These are phyloP conservation scores for Phytophthora capsici DNA, from an alignment of 352 stramenopile species.

Conservation along the genomic window DNA sequence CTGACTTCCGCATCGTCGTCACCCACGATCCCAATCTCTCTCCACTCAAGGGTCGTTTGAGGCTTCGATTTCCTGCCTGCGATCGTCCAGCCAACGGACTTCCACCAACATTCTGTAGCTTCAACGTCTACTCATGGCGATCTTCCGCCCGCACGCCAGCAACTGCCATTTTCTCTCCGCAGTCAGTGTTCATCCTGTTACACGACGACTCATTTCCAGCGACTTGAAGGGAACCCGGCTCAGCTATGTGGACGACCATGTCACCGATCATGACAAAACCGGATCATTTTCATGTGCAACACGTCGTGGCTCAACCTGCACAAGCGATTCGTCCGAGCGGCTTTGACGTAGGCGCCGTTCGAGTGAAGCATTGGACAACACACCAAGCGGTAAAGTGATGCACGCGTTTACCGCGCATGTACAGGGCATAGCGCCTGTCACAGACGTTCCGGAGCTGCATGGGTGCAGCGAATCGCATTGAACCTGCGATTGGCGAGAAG, in stretches of 20 bases:
- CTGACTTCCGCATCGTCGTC: too few species aligned
- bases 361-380: constrained; percentile 10
- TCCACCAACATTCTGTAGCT: too few species aligned
- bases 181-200: too few species aligned
- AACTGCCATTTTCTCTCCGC: too few species aligned
- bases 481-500: constrained; percentile 26
- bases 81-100: too few species aligned
- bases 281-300: constrained; percentile 3
- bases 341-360: constrained; percentile 11
- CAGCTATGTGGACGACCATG: constrained; percentile 13
- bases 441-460: constrained; percentile 18
- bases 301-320: constrained; percentile 4
- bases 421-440: constrained; percentile 14
- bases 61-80: too few species aligned
- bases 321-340: constrained; percentile 13
- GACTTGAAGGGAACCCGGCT: constrained; percentile 9
- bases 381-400: constrained; percentile 3
- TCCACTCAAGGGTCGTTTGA: too few species aligned
- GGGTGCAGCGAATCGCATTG: too few species aligned
- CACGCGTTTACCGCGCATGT: constrained; percentile 2
- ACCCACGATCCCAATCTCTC: too few species aligned
- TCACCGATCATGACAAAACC: constrained; percentile 11
- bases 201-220: too few species aligned
- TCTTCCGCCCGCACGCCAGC: too few species aligned
- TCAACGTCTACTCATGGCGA: too few species aligned